phyloP scores from a whole-genome alignment of 1,284 basidiomycete genomes.

The Vanrija sp. region DNA sequence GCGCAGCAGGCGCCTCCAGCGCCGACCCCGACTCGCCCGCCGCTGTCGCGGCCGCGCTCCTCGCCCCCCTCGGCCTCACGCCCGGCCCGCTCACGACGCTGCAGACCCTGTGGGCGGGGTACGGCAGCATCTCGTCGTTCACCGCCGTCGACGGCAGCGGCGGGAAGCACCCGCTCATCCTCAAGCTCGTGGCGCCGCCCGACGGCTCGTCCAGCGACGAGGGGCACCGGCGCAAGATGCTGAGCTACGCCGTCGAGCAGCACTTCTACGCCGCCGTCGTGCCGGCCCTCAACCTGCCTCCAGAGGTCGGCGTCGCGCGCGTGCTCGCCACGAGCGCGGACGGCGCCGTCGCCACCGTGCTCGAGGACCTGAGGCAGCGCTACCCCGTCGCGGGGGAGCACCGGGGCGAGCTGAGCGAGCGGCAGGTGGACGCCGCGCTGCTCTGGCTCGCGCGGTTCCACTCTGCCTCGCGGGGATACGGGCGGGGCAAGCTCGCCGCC shows the following conservation, averaged over 20 bases:
- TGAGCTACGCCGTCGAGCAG: slow-evolving; percentile 18
- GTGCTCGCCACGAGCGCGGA: slow-evolving; percentile 1
- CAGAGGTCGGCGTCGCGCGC: slow-evolving; percentile 5
- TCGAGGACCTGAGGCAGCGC: slow-evolving; percentile 2
- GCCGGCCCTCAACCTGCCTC: background rate
- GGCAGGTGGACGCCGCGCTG: slow-evolving; percentile 4
- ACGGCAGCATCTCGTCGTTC: slow-evolving; percentile 13
- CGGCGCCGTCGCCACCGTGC: slow-evolving; percentile 5
- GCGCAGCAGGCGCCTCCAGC: too few relatives aligned
- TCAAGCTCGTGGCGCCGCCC: slow-evolving; percentile 14
- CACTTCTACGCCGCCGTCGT: slow-evolving; percentile 11
- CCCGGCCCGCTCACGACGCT: background rate
- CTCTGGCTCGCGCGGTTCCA: slow-evolving; percentile 12
- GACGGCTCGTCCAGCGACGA: background rate
- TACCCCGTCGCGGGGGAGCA: slow-evolving; percentile 12
- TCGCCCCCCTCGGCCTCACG: too few relatives aligned
- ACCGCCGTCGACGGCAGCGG: background rate
- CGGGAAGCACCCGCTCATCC: background rate
- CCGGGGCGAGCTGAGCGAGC: background rate
- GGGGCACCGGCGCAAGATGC: slow-evolving; percentile 17
- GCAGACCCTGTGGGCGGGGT: slow-evolving; percentile 20
- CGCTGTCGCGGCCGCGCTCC: too few relatives aligned
- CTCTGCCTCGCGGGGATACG: background rate
- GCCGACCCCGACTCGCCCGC: too few relatives aligned
- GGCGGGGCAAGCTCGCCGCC: background rate